These are phyloP conservation scores for Blastocystis sp. DNA, from an alignment of 352 stramenopile genomes.

Conservation along the genomic window DNA sequence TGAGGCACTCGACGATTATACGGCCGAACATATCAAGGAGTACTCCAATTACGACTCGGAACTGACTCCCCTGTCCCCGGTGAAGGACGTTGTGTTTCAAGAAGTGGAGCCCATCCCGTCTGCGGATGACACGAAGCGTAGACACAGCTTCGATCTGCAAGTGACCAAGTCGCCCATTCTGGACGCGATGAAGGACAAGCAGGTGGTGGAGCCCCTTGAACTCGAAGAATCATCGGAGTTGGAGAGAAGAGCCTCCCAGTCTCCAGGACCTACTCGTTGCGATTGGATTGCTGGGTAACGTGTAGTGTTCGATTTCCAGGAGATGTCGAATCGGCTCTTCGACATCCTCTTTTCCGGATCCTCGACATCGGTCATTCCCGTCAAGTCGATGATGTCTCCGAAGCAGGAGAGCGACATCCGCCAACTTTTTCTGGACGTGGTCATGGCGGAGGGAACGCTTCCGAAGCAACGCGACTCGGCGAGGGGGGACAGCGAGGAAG, in stretches of 20 bases:
- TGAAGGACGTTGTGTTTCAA: neutral
- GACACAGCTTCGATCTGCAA: constrained; percentile 13
- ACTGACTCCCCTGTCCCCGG: neutral
- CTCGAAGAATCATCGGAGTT: neutral
- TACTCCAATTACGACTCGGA: neutral
- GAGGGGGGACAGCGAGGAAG: no score
- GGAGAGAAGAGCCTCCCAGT: neutral
- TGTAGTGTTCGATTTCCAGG: neutral
- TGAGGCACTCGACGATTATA: constrained; percentile 22
- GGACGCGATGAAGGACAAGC: neutral
- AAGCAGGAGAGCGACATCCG: neutral
- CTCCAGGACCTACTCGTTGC: neutral
- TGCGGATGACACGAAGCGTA: neutral
- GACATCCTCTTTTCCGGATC: neutral
- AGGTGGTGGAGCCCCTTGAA: neutral
- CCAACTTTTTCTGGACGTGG: neutral
- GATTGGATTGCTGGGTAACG: neutral
- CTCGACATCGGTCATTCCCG: neutral
- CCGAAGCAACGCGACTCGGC: neutral
- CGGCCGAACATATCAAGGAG: neutral
- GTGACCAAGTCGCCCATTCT: neutral
- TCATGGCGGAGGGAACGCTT: neutral
- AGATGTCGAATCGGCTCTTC: neutral
- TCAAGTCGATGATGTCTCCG: neutral
- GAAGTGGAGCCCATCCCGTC: neutral